Evolutionary conservation across 176 grass and related monocot genomes (phyloP), one percentile per base, ranked within the genome.

Genomic region (Oryza coarctata): DNA sequence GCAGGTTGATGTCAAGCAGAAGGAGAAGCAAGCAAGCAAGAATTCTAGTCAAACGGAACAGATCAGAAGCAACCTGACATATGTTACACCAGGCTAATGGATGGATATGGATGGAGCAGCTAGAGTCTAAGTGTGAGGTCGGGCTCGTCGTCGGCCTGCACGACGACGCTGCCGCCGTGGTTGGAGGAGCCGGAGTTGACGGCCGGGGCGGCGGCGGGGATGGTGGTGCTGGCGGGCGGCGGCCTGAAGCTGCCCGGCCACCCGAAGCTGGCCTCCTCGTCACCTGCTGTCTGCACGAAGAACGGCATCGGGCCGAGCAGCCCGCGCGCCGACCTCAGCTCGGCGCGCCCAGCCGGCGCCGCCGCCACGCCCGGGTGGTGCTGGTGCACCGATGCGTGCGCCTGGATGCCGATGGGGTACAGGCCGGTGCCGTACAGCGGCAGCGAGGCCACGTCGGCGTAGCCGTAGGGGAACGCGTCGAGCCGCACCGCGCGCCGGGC

Each of bases 101-200:
- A 71, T 50, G 23, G 70, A 70, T 17, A 27, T 67, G n/a, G 58
- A 62, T 7, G 78, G 65, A 11, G 4, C 11, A 55, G 70, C 75
- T 82, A 91, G 65, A 94, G 89, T 83, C 89, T 91, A 26, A 94
- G 92, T 75, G 89, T 85, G 14, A 94, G 89, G 61, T 94, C 92
- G 63, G 87, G 92, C 86, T 94, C 92, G 81, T 94, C 92, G 13
- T 18, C 70, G 47, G 34, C 87, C 35, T 14, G 67, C 78, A 63
- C 74, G 41, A 73, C 63, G 50, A 78, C 22, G 69, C 73, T 74
- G 84, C 11, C 17, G 40, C 25, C 65, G 27, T 44, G 52, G 63
- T 63, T 68, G 44, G 23, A 55, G 41, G 45, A 55, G 71, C 11
- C 38, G 0, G 81, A 77, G 67, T 58, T 57, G 75, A 88, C n/a